A percentile compares a stretch with the other conserved stretches of the same genome.
These are phyloP conservation scores for Fusarium robinianum DNA, from an alignment of 2,329 filamentous ascomycete species.

Conservation along the genomic window DNA sequence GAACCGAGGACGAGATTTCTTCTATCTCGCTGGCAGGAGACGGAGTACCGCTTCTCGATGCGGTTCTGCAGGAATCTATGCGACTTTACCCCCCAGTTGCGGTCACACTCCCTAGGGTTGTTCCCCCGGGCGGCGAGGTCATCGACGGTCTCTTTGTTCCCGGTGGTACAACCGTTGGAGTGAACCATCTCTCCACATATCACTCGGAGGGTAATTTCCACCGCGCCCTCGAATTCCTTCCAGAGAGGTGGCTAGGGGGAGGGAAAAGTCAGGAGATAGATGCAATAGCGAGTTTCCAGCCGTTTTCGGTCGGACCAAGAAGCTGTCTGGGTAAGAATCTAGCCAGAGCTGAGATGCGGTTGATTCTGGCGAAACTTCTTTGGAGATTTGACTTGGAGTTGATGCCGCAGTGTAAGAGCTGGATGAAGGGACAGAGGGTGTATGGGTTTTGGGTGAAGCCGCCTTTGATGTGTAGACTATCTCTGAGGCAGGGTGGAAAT, in stretches of 20 bases:
- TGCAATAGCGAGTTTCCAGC: conserved; percentile 19
- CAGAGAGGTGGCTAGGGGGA: conserved; percentile 18
- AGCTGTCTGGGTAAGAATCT: conserved; percentile 28
- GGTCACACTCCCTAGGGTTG: conserved; percentile 22
- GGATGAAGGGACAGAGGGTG: conserved; percentile 24
- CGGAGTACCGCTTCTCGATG: conserved; percentile 17
- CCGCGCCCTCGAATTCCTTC: conserved; percentile 12
- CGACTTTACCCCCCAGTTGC: conserved; percentile 27
- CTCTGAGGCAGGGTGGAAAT: background rate
- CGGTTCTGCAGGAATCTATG: conserved; percentile 24
- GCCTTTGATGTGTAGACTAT: conserved; percentile 15
- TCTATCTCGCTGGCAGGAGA: conserved; percentile 6
- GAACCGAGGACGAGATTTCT: conserved; percentile 8
- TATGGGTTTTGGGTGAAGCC: conserved; percentile 32
- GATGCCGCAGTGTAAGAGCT: conserved; percentile 6
- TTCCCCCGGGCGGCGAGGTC: conserved; percentile 9
- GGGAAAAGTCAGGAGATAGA: background rate
- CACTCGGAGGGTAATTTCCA: conserved; percentile 17
- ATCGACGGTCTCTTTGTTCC: conserved; percentile 25
- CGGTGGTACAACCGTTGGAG: conserved; percentile 21
- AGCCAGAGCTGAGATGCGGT: conserved; percentile 24
- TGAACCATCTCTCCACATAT: conserved; percentile 24
- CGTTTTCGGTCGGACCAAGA: conserved; percentile 23
- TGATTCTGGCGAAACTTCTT: conserved; percentile 22
- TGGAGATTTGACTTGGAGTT: conserved; percentile 29